phyloP scores from a whole-genome alignment of 2,329 filamentous ascomycete genomes.

The Monilinia fructigena region DNA sequence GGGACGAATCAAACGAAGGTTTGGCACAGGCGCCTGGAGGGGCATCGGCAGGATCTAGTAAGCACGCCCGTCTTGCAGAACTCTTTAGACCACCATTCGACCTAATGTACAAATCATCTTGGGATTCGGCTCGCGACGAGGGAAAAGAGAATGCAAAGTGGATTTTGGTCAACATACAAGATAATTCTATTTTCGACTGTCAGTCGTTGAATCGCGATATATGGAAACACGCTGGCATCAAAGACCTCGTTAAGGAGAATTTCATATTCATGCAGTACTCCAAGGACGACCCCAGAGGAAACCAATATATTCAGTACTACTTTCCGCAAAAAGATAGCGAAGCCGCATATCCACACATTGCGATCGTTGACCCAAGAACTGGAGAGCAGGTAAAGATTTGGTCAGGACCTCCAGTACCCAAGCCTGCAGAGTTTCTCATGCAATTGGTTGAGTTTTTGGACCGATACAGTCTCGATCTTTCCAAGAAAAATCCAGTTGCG shows the following conservation, averaged over 20 bases:
- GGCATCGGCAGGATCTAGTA: slow-evolving; percentile 63
- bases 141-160: slow-evolving; percentile 90
- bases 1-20: slow-evolving; percentile 46
- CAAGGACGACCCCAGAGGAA: slow-evolving; percentile 76
- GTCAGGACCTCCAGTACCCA: slow-evolving; percentile 79
- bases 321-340: slow-evolving; percentile 73
- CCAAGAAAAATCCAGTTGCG: slow-evolving; percentile 90
- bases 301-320: slow-evolving; percentile 88
- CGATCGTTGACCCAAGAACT: slow-evolving; percentile 91
- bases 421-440: slow-evolving; percentile 77
- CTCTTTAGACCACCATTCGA: slow-evolving; percentile 92
- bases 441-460: slow-evolving; percentile 96
- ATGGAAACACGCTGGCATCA: slow-evolving; percentile 84
- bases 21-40: slow-evolving; percentile 63
- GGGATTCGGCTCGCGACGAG: slow-evolving; percentile 79
- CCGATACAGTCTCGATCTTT: slow-evolving; percentile 82
- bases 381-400: slow-evolving; percentile 97
- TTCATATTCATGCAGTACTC: slow-evolving; percentile 96
- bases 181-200: slow-evolving; percentile 90
- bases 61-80: slow-evolving; percentile 79
- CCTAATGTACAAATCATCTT: slow-evolving; percentile 75
- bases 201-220: slow-evolving; percentile 91
- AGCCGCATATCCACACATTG: slow-evolving; percentile 94
- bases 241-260: slow-evolving; percentile 80
- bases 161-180: slow-evolving; percentile 94